Conservation (phyloP, 306 rosid species). For the Vigna trinervia region DNA sequence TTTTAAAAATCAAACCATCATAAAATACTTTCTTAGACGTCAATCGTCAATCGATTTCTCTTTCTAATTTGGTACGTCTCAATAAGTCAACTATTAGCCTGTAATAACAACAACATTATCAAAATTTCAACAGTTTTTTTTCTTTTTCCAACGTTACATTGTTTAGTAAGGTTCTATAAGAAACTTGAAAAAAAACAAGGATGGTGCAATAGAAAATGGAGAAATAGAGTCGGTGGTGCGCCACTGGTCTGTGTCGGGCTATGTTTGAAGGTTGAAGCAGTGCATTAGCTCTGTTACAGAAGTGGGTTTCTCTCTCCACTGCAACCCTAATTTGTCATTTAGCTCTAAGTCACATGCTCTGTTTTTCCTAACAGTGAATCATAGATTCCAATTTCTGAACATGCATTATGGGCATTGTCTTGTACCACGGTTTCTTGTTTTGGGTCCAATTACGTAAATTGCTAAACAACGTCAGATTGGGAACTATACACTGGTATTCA, state of each 20-base stretch:
- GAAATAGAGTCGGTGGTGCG: slow-evolving; percentile 13
- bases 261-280: slow-evolving; percentile 39
- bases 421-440: neutral
- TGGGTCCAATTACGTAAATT: neutral
- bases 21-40: no score
- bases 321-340: slow-evolving; percentile 45
- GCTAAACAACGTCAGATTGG: neutral
- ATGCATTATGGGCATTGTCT: slow-evolving; percentile 38
- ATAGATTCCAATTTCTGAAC: slow-evolving; percentile 30
- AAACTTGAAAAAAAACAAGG: no score
- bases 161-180: no score
- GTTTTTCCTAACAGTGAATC: neutral
- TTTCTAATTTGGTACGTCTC: no score
- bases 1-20: no score
- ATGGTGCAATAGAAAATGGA: slow-evolving; percentile 10
- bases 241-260: slow-evolving; percentile 22
- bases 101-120: no score
- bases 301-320: slow-evolving; percentile 16
- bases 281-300: slow-evolving; percentile 28
- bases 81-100: no score
- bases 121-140: neutral
- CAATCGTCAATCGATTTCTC: no score
- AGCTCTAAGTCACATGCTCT: slow-evolving; percentile 43
- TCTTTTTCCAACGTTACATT: no score
- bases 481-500: neutral